Percentiles rank a stretch among this genome's conserved stretches.
Conservation (phyloP, 139 green algal species). For the Tetradesmus lagerheimii region DNA sequence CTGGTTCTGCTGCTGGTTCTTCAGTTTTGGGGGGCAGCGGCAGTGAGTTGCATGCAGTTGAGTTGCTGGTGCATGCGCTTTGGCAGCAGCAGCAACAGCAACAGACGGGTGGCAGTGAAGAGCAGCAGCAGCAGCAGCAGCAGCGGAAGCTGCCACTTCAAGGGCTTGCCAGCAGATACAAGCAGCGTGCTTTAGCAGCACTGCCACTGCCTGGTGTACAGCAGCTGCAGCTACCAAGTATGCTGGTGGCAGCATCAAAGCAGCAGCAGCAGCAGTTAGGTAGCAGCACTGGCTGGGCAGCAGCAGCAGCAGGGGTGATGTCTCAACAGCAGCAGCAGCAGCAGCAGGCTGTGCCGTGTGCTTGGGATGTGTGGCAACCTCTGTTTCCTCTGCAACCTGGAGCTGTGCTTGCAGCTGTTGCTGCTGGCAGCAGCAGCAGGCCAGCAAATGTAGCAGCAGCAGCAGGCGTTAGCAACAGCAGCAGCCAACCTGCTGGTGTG, state of each 20-base stretch:
- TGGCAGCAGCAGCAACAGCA: slow-evolving; percentile 42
- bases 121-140: slow-evolving; percentile 16
- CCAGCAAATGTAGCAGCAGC: not conserved
- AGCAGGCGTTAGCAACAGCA: not conserved
- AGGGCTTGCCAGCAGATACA: slow-evolving; percentile 1
- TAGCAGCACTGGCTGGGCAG: not conserved
- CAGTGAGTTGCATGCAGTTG: not conserved
- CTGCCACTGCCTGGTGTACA: not conserved
- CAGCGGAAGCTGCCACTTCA: not conserved
- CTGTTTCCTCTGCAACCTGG: not conserved
- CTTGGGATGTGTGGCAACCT: not conserved
- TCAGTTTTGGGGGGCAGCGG: not conserved
- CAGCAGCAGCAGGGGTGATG: not conserved
- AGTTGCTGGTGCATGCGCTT: not conserved
- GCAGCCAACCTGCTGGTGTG: not conserved
- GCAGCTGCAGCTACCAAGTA: slow-evolving; percentile 19
- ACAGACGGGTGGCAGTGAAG: not conserved
- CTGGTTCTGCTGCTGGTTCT: not conserved
- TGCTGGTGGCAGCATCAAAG: not conserved
- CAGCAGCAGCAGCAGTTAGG: slow-evolving; percentile 5
- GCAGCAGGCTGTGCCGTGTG: not conserved
- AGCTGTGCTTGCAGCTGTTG: not conserved
- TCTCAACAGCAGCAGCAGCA: not conserved
- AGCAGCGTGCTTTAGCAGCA: not conserved
- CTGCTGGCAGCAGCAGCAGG: not conserved